Percentiles rank a stretch among this genome's conserved stretches.
phyloP scores from a whole-genome alignment of 306 rosid genomes.

The Ormosia emarginata region DNA sequence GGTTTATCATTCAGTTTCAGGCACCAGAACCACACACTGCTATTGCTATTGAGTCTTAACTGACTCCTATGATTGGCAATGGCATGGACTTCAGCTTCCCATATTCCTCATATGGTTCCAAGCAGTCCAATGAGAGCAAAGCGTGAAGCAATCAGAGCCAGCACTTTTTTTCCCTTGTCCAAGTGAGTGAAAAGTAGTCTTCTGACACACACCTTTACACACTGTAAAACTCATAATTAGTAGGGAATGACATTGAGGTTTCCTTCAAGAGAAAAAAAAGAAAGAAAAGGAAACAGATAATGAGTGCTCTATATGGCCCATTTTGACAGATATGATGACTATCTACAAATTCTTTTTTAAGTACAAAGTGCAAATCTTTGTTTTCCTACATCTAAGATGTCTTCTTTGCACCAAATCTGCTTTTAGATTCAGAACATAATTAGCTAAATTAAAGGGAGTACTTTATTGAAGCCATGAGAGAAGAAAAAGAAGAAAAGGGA shows the following conservation, averaged over 20 bases:
- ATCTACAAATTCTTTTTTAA: background rate
- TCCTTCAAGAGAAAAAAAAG: conserved; percentile 24
- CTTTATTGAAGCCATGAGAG: conserved; percentile 26
- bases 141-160: conserved; percentile 14
- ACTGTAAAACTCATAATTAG: conserved; percentile 18
- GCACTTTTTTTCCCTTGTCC: conserved; percentile 8
- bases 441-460: conserved; percentile 18
- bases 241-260: conserved; percentile 20
- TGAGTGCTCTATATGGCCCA: conserved; percentile 4
- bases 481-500: conserved; percentile 11
- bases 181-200: conserved; percentile 17
- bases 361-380: background rate
- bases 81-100: background rate
- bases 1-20: background rate
- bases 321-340: background rate
- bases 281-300: background rate
- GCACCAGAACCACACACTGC: background rate
- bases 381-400: background rate
- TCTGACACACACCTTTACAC: background rate
- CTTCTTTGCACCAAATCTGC: background rate
- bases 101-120: background rate
- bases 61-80: background rate
- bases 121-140: background rate
- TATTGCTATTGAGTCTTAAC: background rate
- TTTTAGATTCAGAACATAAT: conserved; percentile 7